Percentiles rank a stretch among this genome's conserved stretches.
Evolutionary conservation across 768 basidiomycete genomes (phyloP).

Genomic region (Suillus cothurnatus): DNA sequence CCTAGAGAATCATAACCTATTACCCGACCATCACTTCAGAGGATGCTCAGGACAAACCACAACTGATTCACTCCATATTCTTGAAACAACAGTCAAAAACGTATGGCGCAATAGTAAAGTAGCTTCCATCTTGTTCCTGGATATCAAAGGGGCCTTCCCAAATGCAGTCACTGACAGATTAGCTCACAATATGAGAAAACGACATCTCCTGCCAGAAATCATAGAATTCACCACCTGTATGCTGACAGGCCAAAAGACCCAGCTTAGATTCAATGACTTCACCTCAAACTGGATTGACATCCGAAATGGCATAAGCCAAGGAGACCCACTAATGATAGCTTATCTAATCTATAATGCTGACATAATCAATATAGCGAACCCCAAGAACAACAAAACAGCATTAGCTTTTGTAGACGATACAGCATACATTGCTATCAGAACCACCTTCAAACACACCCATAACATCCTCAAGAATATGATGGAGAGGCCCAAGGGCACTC

Average conservation of each 20-base stretch:
- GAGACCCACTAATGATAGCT: conserved; percentile 8
- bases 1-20: conserved; percentile 33
- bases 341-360: conserved; percentile 30
- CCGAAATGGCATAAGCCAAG: conserved; percentile 26
- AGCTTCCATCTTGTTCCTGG: conserved; percentile 24
- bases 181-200: conserved; percentile 34
- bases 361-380: conserved; percentile 19
- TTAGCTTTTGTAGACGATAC: conserved; percentile 32
- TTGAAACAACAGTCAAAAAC: conserved; percentile 36
- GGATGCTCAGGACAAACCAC: conserved; percentile 15
- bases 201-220: conserved; percentile 13
- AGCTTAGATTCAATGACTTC: conserved; percentile 20
- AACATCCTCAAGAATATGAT: conserved; percentile 28
- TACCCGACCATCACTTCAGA: conserved; percentile 33
- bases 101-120: conserved; percentile 41
- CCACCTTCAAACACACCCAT: conserved; percentile 26
- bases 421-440: conserved; percentile 22
- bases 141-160: conserved; percentile 43
- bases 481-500: conserved; percentile 13
- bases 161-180: conserved; percentile 15
- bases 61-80: conserved; percentile 35
- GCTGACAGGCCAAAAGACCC: conserved; percentile 15
- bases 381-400: conserved; percentile 15
- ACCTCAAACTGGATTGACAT: background rate
- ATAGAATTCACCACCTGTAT: conserved; percentile 31